Base-by-base conservation (phyloP, 441 rosid genomes). In the Euphorbia corollata region DNA sequence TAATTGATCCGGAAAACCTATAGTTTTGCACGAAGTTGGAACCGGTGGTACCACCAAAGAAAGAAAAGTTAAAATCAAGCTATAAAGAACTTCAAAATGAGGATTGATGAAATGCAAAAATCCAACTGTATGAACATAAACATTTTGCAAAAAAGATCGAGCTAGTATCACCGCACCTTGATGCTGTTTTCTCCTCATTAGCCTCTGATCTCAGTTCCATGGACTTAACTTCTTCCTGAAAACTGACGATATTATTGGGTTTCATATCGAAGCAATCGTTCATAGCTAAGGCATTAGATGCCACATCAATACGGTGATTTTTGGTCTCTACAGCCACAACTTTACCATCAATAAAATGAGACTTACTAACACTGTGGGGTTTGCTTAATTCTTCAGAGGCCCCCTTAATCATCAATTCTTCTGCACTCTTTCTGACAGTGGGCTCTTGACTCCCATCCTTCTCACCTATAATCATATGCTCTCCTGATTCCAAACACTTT, bases 141-240 rank as follows among this genome's bases (percentile, higher is more conserved):
- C 6, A 4, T 1, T 16, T 48, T 48, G 27, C 12, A 66, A 71
- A 68, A 57, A 65, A 32, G 53, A 71, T 24, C 18, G 38, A 71
- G 61, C 63, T 53, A 73, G 45, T 22, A 68, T 74, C 48, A 71
- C 62, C 57, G 62, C 69, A 91, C 98, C 98, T 89, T 70, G 84
- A 71, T 36, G 70, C 47, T 61, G 65, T 58, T 65, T 61, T 73
- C 73, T 61, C 71, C 45, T 61, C 75, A 56, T 67, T 71, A 71
- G 72, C 78, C 67, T 72, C 81, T 39, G 73, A 53, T 60, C 50
- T 70, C 68, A 69, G 7, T 58, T 71, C 74, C 72, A 65, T 76
- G 72, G 64, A 79, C 58, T 68, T 71, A 61, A 45, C 63, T 65
- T 75, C 75, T 57, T 67, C 81, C 70, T 58, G 73, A 56, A 69